Evolutionary conservation across 192 early-diverging fungal genomes (phyloP).

Genomic region (Gorgonomyces haynaldii): DNA sequence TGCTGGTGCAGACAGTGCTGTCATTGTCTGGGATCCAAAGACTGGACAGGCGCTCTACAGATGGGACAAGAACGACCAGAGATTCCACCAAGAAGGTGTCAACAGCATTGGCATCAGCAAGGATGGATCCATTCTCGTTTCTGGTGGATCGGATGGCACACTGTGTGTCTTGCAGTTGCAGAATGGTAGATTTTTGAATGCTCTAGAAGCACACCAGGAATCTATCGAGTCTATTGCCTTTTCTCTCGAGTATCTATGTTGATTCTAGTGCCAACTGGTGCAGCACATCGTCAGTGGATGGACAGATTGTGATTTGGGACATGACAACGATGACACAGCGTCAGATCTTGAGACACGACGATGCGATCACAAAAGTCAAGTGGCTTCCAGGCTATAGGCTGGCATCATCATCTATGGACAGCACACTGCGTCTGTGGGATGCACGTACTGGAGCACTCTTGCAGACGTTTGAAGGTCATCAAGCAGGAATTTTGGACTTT

Average conservation of each 20-base stretch:
- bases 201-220: constrained; percentile 72
- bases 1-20: constrained; percentile 67
- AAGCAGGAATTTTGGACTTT: constrained; percentile 76
- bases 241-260: constrained; percentile 45
- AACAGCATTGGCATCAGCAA: constrained; percentile 60
- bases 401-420: constrained; percentile 66
- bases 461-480: constrained; percentile 70
- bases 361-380: constrained; percentile 67
- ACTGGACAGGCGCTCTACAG: constrained; percentile 53
- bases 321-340: constrained; percentile 69
- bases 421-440: constrained; percentile 82
- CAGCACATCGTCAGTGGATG: constrained; percentile 82
- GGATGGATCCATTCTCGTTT: constrained; percentile 66
- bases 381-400: constrained; percentile 40
- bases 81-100: constrained; percentile 76
- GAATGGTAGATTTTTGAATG: constrained; percentile 66
- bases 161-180: constrained; percentile 64
- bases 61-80: constrained; percentile 59
- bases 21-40: constrained; percentile 92
- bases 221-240: constrained; percentile 83
- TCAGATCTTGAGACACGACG: constrained; percentile 70
- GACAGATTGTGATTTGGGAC: constrained; percentile 87
- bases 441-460: constrained; percentile 70
- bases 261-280: constrained; percentile 65
- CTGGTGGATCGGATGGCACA: constrained; percentile 71